Percentiles rank a stretch among this genome's conserved stretches.
Conservation (phyloP, 2,329 filamentous ascomycete species). For the Cadophora luteo-olivacea region DNA sequence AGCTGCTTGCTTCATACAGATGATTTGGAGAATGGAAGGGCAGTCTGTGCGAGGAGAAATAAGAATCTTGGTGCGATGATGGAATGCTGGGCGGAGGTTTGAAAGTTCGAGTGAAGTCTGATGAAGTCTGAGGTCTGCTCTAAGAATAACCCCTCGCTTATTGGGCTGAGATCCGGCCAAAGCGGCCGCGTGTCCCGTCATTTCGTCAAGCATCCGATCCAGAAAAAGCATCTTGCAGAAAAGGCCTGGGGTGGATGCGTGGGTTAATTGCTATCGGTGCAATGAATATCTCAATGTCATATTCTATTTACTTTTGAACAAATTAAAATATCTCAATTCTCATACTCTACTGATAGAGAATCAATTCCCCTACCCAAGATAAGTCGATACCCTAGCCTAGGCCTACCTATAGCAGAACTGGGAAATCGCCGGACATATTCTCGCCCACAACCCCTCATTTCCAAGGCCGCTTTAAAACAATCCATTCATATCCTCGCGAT, state of each 20-base stretch:
- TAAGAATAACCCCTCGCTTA: constrained; percentile 11
- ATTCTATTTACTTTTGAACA: neutral
- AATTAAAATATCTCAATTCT: too few species aligned
- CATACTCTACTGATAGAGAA: too few species aligned
- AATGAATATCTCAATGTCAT: neutral
- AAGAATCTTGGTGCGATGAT: neutral
- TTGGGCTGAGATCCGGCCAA: neutral
- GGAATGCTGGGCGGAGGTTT: neutral
- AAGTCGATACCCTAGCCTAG: too few species aligned
- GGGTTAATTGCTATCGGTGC: neutral
- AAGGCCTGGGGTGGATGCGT: constrained; percentile 1
- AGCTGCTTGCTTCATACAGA: too few species aligned
- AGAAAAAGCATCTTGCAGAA: constrained; percentile 3
- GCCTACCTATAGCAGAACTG: neutral
- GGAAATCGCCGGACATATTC: neutral
- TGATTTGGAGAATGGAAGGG: too few species aligned
- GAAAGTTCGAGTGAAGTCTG: neutral
- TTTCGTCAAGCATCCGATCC: neutral
- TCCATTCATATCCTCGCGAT: neutral
- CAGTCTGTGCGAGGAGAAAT: too few species aligned
- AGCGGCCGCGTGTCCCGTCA: constrained; percentile 1
- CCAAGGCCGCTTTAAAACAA: constrained; percentile 6
- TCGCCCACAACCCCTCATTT: constrained; percentile 10
- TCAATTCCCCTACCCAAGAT: too few species aligned
- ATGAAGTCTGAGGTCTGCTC: neutral